These are phyloP conservation scores for Niebla homalea DNA, from an alignment of 495 filamentous ascomycete genomes.

Conservation along the genomic window DNA sequence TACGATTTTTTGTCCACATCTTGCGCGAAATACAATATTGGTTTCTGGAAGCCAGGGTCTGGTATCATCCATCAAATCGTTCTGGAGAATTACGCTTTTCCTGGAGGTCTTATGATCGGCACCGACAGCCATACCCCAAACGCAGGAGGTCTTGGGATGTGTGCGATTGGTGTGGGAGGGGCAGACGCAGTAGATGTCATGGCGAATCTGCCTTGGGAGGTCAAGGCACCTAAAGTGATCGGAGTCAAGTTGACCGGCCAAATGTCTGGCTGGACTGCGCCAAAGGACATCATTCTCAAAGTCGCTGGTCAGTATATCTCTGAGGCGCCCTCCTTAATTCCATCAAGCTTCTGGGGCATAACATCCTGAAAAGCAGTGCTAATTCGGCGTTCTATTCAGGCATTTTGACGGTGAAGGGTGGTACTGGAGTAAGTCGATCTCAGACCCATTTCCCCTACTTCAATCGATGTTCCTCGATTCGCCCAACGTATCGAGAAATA, in stretches of 20 bases:
- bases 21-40: constrained; percentile 98
- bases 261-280: constrained; percentile 84
- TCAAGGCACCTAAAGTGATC: constrained; percentile 96
- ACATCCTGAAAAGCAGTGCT: no score
- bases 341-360: no score
- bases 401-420: constrained; percentile 96
- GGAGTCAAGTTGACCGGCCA: constrained; percentile 87
- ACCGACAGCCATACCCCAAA: constrained; percentile 99
- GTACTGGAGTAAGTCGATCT: constrained; percentile 56
- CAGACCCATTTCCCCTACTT: no score
- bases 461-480: no score
- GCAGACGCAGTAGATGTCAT: constrained; percentile 98
- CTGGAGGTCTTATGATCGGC: constrained; percentile 93
- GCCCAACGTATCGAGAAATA: no score
- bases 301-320: no score
- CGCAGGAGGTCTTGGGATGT: constrained; percentile 92
- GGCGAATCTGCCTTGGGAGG: constrained; percentile 94
- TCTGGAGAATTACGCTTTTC: constrained; percentile 98
- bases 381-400: no score
- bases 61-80: constrained; percentile 99
- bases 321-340: no score
- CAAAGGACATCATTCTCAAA: constrained; percentile 98
- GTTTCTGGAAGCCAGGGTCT: constrained; percentile 97
- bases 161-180: constrained; percentile 94
- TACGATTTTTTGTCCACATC: constrained; percentile 93